These are phyloP conservation scores for Fusarium abutilonis DNA, from an alignment of 2,329 filamentous ascomycete species.

Conservation along the genomic window DNA sequence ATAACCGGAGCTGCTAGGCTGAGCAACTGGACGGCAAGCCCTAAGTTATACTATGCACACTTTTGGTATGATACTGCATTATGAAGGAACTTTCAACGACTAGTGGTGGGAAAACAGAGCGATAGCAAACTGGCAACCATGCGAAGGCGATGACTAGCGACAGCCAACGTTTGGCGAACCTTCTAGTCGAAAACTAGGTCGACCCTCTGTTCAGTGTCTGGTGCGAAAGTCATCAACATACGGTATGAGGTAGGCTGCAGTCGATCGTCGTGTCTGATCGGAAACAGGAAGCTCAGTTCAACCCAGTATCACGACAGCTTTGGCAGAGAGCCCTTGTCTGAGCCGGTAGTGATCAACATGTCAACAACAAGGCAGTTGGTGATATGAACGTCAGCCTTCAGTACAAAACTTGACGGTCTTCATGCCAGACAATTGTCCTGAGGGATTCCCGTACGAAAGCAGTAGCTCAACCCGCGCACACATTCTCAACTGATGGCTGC, in stretches of 20 bases:
- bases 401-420: not conserved
- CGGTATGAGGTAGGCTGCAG: slow-evolving; percentile 19
- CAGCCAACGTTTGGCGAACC: slow-evolving; percentile 4
- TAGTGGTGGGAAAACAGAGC: not conserved
- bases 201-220: not conserved
- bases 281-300: slow-evolving; percentile 8
- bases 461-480: not conserved
- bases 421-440: slow-evolving; percentile 13
- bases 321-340: slow-evolving; percentile 17
- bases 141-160: slow-evolving; percentile 17
- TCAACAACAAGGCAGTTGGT: slow-evolving; percentile 25
- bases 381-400: slow-evolving; percentile 16
- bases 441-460: slow-evolving; percentile 3
- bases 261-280: slow-evolving; percentile 12
- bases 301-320: slow-evolving; percentile 12
- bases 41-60: slow-evolving; percentile 2
- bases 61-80: slow-evolving; percentile 5
- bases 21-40: not conserved
- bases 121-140: slow-evolving; percentile 4
- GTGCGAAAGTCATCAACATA: not conserved
- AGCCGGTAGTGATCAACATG: slow-evolving; percentile 21
- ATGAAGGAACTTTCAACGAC: not conserved
- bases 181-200: slow-evolving; percentile 13
- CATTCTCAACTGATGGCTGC: slow-evolving; percentile 19
- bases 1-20: not conserved